Conservation (phyloP, 805 yeast species). For the Saccharomycopsis vini region DNA sequence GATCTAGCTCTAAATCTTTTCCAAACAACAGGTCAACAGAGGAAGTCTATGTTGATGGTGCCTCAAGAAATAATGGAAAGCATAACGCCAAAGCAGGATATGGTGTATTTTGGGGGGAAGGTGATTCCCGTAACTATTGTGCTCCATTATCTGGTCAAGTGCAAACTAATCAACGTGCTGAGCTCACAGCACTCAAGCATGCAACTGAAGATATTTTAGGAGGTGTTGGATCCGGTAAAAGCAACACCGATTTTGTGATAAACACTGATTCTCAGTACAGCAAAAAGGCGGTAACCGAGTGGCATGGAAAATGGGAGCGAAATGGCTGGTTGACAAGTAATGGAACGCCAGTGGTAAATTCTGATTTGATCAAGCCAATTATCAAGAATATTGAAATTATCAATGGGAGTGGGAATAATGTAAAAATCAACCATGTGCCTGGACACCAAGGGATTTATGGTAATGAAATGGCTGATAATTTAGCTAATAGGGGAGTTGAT, state of each 20-base stretch:
- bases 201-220: conserved; percentile 39
- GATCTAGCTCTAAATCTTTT: background rate
- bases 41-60: conserved; percentile 69
- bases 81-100: conserved; percentile 45
- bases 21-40: background rate
- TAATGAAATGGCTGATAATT: conserved; percentile 65
- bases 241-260: conserved; percentile 33
- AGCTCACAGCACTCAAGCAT: conserved; percentile 53
- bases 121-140: conserved; percentile 45
- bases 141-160: conserved; percentile 37
- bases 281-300: conserved; percentile 43
- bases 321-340: conserved; percentile 44
- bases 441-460: conserved; percentile 69
- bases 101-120: conserved; percentile 63
- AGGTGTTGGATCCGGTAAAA: conserved; percentile 26
- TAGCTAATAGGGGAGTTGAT: conserved; percentile 62
- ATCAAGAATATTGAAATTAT: conserved; percentile 30
- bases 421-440: conserved; percentile 50
- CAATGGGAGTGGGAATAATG: conserved; percentile 26
- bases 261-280: conserved; percentile 68
- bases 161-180: conserved; percentile 79
- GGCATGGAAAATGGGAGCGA: conserved; percentile 48
- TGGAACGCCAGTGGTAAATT: conserved; percentile 41
- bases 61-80: conserved; percentile 53
- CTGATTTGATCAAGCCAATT: conserved; percentile 38